Conservation (phyloP, 139 green algal species). For the Chlorella sp. region DNA sequence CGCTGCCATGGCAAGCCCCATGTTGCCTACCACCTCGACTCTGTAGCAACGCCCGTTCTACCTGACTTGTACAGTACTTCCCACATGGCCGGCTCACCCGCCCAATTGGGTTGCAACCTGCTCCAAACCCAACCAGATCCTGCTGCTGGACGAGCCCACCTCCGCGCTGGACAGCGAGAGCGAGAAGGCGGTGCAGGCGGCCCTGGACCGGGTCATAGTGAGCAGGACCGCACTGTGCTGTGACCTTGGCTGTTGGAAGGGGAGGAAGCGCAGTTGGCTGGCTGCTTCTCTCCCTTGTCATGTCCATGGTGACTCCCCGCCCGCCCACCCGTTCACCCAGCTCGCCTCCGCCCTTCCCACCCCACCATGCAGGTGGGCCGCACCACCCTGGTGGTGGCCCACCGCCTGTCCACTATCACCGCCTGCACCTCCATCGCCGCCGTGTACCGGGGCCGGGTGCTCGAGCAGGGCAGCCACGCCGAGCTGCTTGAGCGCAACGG, state of each 20-base stretch:
- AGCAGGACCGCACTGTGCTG: not conserved
- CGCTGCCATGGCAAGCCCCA: not conserved
- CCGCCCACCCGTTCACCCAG: not conserved
- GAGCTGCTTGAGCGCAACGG: slow-evolving; percentile 43
- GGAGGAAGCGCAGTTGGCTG: too few species aligned
- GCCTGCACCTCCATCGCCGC: slow-evolving; percentile 57
- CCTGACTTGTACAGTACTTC: too few species aligned
- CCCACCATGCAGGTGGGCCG: slow-evolving; percentile 29
- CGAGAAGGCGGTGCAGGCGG: slow-evolving; percentile 58
- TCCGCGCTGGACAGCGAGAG: slow-evolving; percentile 54
- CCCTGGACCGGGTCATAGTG: slow-evolving; percentile 48
- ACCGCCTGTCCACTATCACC: slow-evolving; percentile 76
- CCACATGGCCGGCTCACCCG: not conserved
- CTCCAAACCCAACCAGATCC: slow-evolving; percentile 23
- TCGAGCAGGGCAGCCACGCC: slow-evolving; percentile 56
- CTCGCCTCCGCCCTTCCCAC: not conserved
- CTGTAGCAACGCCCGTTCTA: not conserved
- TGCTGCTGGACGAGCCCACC: slow-evolving; percentile 74
- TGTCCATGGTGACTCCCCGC: too few species aligned
- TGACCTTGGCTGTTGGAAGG: not conserved
- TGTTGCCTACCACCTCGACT: not conserved
- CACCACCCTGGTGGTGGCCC: slow-evolving; percentile 67
- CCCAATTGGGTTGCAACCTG: too few species aligned
- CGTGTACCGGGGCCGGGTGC: slow-evolving; percentile 43
- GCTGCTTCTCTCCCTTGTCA: too few species aligned